Evolutionary conservation across 2,329 filamentous ascomycete genomes (phyloP), one percentile per base, ranked within the genome.

Genomic region (Fusarium brachygibbosum): DNA sequence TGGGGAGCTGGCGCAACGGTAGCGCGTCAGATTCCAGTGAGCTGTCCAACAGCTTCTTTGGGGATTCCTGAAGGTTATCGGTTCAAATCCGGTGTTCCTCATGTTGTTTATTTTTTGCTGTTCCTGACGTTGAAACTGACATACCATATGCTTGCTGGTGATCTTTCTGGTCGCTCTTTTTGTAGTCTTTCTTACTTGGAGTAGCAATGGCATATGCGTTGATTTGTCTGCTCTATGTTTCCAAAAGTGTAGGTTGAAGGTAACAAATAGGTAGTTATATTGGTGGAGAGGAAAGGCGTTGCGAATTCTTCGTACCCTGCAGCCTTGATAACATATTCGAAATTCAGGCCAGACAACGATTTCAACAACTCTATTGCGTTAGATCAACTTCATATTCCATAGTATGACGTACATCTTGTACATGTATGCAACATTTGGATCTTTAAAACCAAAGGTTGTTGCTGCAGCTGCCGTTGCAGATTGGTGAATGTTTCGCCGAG

Each of bases 31-130:
- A 53, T 58, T 53, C 46, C 55, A 58, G 55, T 54, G 46, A 34
- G 29, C 48, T 51, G 25, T 41, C 17, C 7, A 32, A 21, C 35
- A 34, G 54, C 25, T 25, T 50, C 34, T 41, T 52, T 32, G 56
- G 56, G 56, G 38, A 58, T 37, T 58, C 53, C 53, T 57, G 44
- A 57, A 57, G 53, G 53, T 57, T 57, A 57, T 57, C 53, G 53
- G 53, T 57, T 57, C 53, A 57, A 57, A 57, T 57, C 53, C 53
- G 53, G 54, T 57, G 54, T 57, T 52, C 54, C 54, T 57, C 54
- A 57, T 34, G 42, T 56, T 51, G 5, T 23, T 40, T 51, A 14
- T 32, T 51, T 54, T 48, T 28, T 21, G 16, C 13, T n/a, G 13
- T 12, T 17, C 7, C 9, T 19, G 16, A n/a, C 16, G 2, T 8